Evolutionary conservation across 2,329 filamentous ascomycete species (phyloP).

Genomic region (Penicillium psychrosexuale): DNA sequence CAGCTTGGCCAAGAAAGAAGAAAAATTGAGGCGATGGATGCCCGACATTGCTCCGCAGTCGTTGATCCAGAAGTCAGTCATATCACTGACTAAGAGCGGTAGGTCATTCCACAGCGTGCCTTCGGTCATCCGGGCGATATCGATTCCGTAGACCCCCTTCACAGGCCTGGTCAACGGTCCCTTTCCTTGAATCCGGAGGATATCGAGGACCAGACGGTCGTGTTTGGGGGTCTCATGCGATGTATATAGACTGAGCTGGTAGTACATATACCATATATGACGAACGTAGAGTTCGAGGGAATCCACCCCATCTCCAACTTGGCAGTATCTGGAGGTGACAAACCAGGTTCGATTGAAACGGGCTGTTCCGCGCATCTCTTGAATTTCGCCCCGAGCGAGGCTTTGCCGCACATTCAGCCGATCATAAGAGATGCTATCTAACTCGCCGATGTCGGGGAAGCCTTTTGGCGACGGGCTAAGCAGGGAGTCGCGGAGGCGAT

Average conservation of each 20-base stretch:
- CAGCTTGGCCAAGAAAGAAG: conserved; percentile 24
- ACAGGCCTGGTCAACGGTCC: conserved; percentile 16
- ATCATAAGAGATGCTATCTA: background rate
- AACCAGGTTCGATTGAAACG: conserved; percentile 5
- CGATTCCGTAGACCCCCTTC: conserved; percentile 13
- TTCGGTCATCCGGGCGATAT: conserved; percentile 23
- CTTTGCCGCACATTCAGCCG: too few species aligned
- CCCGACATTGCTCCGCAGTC: conserved; percentile 14
- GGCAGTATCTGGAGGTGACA: conserved; percentile 15
- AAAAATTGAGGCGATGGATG: conserved; percentile 18
- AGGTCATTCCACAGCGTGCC: conserved; percentile 27
- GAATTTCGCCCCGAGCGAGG: background rate
- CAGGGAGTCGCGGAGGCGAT: conserved; percentile 14
- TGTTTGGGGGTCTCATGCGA: conserved; percentile 16
- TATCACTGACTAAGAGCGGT: conserved; percentile 21
- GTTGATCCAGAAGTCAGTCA: conserved; percentile 21
- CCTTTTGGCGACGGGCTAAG: conserved; percentile 9
- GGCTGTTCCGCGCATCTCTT: background rate
- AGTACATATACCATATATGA: conserved; percentile 24
- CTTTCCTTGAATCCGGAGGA: conserved; percentile 22
- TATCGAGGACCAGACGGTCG: conserved; percentile 22
- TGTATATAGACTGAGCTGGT: conserved; percentile 13
- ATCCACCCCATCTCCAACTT: conserved; percentile 16
- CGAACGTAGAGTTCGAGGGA: conserved; percentile 17
- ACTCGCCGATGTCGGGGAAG: background rate